Base-by-base conservation (phyloP, 2,329 filamentous ascomycete genomes). In the Penicillium sp. region DNA sequence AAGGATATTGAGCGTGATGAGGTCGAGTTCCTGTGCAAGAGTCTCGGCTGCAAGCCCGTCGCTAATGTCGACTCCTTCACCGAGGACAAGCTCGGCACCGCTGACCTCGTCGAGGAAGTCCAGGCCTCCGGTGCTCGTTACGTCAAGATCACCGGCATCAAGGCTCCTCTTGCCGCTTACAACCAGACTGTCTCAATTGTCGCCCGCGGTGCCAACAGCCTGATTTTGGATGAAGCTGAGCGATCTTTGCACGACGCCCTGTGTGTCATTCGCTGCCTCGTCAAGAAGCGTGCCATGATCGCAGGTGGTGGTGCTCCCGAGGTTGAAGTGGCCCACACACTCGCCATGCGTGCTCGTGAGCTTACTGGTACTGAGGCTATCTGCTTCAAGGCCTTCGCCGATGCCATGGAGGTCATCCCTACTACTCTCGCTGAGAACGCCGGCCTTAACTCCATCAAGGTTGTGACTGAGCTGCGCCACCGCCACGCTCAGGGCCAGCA, bases 231-330 rank as follows among this genome's bases (percentile, higher is more conserved):
- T 72, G 94, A 99, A 79, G 95, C 94, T 0, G 94, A 97, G 82
- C 90, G 94, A 68, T 94, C 89, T 65, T 84, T 99, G 53, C 94
- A 99, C 82, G 94, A 99, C 69, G 94, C 94, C 31, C 91, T 97
- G 62, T 99, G 94, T 74, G 94, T 97, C 49, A 92, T 99, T 67
- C 89, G 94, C 67, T 99, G 94, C 73, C 79, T 99, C 59, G 94
- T 99, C 66, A 99, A 99, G 86, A 99, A 97, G 86, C 96, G 95
- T 80, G 94, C 94, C n/a, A 85, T 99, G 55, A 96, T 99, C 68
- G 93, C 95, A 14, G 94, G 94, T 75, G 94, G 94, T 69, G 94
- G 94, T 72, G 94, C 94, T 2, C 90, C 94, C 26, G 94, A 99
- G 77, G 95, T 97, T 69, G 92, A 97, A 78, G 93, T 99, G 67